Percentiles rank a stretch among this genome's conserved stretches.
Conservation (phyloP, 306 rosid species). For the Luffa aegyptiaca region DNA sequence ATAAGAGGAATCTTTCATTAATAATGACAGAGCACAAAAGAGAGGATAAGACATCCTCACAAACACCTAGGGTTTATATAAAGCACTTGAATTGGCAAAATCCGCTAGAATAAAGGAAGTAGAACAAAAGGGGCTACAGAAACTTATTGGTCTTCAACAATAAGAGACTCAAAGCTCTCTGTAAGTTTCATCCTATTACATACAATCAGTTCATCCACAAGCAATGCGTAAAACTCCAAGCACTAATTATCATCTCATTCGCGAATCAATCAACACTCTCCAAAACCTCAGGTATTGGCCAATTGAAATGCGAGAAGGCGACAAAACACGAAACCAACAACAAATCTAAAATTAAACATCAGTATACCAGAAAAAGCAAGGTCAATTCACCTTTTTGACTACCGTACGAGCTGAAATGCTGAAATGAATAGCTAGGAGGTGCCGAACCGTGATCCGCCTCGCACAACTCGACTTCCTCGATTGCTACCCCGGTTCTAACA, state of each 20-base stretch:
- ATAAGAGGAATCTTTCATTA: background rate
- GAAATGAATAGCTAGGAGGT: constrained; percentile 19
- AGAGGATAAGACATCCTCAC: constrained; percentile 2
- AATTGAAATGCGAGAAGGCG: background rate
- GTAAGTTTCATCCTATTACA: background rate
- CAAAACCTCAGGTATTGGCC: background rate
- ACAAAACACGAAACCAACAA: background rate
- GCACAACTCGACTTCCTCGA: constrained; percentile 36
- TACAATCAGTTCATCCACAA: background rate
- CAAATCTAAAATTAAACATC: background rate
- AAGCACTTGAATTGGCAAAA: background rate
- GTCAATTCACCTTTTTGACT: constrained; percentile 25
- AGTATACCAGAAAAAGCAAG: background rate
- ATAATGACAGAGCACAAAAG: background rate
- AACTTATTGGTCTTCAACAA: background rate
- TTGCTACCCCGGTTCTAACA: constrained; percentile 28
- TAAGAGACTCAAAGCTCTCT: background rate
- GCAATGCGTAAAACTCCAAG: background rate
- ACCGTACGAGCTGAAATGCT: constrained; percentile 24
- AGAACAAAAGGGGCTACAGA: background rate
- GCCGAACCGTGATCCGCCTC: constrained; percentile 24
- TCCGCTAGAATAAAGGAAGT: background rate
- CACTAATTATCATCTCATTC: background rate
- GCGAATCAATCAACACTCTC: background rate
- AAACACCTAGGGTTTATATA: background rate